A percentile compares a stretch with the other conserved stretches of the same genome.
Evolutionary conservation across 148 eudicot genomes (phyloP).

Genomic region (Silene conica): DNA sequence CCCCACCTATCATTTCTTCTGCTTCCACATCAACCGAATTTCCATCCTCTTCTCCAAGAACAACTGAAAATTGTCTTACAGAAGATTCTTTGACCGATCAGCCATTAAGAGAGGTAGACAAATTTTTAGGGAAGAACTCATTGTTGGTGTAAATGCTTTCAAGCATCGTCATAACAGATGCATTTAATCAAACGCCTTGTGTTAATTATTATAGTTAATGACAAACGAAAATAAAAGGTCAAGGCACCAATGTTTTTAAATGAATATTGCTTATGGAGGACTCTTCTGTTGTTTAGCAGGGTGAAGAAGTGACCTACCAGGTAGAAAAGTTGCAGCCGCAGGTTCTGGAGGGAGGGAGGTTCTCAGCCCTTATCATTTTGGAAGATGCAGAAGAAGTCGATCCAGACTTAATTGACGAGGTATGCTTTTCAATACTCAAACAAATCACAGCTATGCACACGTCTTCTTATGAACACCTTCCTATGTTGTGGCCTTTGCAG

Average conservation of each 20-base stretch:
- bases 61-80: constrained; percentile 15
- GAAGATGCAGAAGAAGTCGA: constrained; percentile 26
- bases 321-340: constrained; percentile 14
- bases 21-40: constrained; percentile 19
- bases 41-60: constrained; percentile 7
- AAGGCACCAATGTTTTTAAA: neutral
- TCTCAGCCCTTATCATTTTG: constrained; percentile 21
- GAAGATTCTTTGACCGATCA: constrained; percentile 12
- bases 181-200: neutral
- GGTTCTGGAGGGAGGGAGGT: constrained; percentile 20
- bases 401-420: constrained; percentile 23
- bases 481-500: constrained; percentile 13
- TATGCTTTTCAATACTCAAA: constrained; percentile 10
- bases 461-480: neutral
- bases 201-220: neutral
- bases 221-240: neutral
- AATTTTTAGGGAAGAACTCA: neutral
- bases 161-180: too few species aligned
- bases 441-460: neutral
- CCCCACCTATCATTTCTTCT: constrained; percentile 13
- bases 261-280: neutral
- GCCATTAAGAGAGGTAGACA: constrained; percentile 23
- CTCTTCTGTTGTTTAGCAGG: neutral
- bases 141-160: neutral
- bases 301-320: constrained; percentile 6